A percentile compares a stretch with the other conserved stretches of the same genome.
Conservation (phyloP, 768 basidiomycete genomes). For the Roridomyces roridus region DNA sequence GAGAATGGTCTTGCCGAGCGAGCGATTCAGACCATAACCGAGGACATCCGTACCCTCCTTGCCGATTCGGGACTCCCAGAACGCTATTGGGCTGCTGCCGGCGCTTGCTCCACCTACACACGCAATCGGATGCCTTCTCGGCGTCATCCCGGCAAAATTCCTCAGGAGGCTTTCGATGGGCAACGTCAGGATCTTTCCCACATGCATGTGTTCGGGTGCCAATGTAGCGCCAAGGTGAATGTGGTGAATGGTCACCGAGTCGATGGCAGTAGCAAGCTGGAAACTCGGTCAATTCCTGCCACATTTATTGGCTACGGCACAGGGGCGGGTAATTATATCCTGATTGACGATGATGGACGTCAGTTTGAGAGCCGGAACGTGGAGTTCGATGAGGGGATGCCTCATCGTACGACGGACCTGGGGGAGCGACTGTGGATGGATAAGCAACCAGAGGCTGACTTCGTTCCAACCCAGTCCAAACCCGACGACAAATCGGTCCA, state of each 20-base stretch:
- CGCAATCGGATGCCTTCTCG: slow-evolving; percentile 3
- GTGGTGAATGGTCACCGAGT: not conserved
- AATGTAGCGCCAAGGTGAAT: slow-evolving; percentile 12
- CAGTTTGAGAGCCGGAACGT: slow-evolving; percentile 11
- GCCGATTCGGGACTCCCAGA: too few relatives aligned
- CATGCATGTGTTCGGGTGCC: not conserved
- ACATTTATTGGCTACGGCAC: slow-evolving; percentile 4
- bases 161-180: not conserved
- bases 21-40: too few relatives aligned
- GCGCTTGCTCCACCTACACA: not conserved
- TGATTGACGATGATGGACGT: not conserved
- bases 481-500: too few relatives aligned
- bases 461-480: too few relatives aligned
- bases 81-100: slow-evolving; percentile 14
- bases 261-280: slow-evolving; percentile 2
- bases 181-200: not conserved
- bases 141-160: not conserved
- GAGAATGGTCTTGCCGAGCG: too few relatives aligned
- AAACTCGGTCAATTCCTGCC: not conserved
- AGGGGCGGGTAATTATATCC: too few relatives aligned
- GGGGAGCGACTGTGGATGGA: too few relatives aligned
- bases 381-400: too few relatives aligned
- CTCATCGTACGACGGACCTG: too few relatives aligned
- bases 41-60: too few relatives aligned
- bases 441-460: too few relatives aligned